These are phyloP conservation scores for Cetraspora pellucida DNA, from an alignment of 192 early-diverging fungal genomes.

Conservation along the genomic window DNA sequence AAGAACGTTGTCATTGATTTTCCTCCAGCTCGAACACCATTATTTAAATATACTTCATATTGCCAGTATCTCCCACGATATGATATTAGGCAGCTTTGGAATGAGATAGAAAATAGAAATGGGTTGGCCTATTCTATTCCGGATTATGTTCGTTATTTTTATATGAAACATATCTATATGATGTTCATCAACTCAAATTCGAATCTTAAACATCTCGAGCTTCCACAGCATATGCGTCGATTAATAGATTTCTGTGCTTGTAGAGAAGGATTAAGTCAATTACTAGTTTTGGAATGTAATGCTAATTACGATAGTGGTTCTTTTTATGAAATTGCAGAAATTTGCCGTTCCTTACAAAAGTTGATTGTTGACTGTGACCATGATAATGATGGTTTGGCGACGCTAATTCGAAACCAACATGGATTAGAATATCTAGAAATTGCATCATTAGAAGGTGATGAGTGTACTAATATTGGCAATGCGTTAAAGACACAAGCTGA, in stretches of 20 bases:
- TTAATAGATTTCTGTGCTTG: neutral
- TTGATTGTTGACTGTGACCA: neutral
- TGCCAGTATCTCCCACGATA: neutral
- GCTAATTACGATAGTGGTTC: neutral
- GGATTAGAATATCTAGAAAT: neutral
- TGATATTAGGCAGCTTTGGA: neutral
- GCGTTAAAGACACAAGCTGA: neutral
- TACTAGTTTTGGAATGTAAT: neutral
- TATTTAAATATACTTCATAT: conserved; percentile 6
- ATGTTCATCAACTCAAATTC: neutral
- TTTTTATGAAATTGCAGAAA: neutral
- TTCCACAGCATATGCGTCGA: neutral
- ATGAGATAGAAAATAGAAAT: conserved; percentile 5
- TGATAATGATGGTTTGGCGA: neutral
- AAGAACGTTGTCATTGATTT: neutral
- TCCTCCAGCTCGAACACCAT: neutral
- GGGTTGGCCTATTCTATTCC: neutral
- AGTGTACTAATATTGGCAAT: neutral
- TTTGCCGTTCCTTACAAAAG: neutral
- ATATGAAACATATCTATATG: neutral
- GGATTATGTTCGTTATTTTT: neutral
- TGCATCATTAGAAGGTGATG: neutral
- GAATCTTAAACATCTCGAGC: neutral
- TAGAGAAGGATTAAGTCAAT: neutral
- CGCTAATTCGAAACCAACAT: neutral